Percentiles rank a stretch among this genome's conserved stretches.
Conservation (phyloP, 257 asterid genomes). For the Solanum peruvianum region DNA sequence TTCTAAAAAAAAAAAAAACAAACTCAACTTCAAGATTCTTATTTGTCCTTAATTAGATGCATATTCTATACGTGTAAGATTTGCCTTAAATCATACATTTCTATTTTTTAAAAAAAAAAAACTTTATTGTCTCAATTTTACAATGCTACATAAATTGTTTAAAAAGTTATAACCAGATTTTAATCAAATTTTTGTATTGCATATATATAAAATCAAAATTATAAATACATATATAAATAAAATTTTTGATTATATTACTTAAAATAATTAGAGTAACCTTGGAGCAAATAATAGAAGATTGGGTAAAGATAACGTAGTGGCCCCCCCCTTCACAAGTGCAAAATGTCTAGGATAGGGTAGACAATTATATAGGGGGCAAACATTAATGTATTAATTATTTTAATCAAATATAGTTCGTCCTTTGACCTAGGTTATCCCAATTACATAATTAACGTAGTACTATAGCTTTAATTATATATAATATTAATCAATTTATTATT, state of each 20-base stretch:
- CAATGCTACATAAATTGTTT: background rate
- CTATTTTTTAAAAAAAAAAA: background rate
- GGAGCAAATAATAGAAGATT: background rate
- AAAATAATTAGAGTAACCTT: background rate
- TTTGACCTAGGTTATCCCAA: background rate
- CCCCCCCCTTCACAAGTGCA: slow-evolving; percentile 9
- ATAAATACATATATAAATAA: background rate
- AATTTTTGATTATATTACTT: background rate
- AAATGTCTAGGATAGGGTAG: slow-evolving; percentile 30
- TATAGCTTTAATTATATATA: background rate
- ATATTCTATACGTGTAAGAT: background rate
- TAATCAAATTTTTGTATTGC: too few relatives aligned
- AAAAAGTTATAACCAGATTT: too few relatives aligned
- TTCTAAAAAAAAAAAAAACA: too few relatives aligned
- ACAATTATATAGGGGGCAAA: slow-evolving; percentile 23
- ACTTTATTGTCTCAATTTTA: background rate
- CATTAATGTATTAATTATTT: slow-evolving; percentile 1
- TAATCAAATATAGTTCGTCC: slow-evolving; percentile 1
- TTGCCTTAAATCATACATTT: background rate
- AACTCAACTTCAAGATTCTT: background rate
- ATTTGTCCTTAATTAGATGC: background rate
- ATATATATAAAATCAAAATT: too few relatives aligned
- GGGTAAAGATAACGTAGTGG: slow-evolving; percentile 4
- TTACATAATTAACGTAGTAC: background rate
- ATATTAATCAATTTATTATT: background rate